Evolutionary conservation across 805 yeast genomes (phyloP).

Genomic region (Dipodascus albidus): DNA sequence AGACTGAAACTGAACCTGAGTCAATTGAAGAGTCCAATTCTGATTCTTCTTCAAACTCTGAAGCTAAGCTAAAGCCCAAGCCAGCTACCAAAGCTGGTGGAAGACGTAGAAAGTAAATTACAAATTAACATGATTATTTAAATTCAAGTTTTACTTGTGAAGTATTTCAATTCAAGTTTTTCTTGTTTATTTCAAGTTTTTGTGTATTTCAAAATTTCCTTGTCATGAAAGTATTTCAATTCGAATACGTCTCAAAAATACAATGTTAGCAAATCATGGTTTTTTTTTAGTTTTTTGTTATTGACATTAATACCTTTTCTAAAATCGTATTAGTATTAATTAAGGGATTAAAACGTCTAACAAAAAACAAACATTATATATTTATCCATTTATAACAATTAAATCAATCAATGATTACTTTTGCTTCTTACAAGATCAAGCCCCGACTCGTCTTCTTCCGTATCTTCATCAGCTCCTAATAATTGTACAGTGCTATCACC

Average conservation of each 20-base stretch:
- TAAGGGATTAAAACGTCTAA: not conserved
- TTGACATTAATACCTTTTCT: not conserved
- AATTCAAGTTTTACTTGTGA: too few species aligned
- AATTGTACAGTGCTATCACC: not conserved
- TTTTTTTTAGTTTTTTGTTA: too few species aligned
- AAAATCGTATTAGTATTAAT: not conserved
- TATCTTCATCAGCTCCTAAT: slow-evolving; percentile 2
- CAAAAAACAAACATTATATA: not conserved
- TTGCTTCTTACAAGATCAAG: not conserved
- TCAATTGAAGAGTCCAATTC: slow-evolving; percentile 1
- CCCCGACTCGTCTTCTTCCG: slow-evolving; percentile 9
- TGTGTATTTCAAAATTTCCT: too few species aligned
- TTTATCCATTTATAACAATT: not conserved
- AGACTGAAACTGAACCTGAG: not conserved
- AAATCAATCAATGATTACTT: not conserved
- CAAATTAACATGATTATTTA: too few species aligned
- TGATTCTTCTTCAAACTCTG: not conserved
- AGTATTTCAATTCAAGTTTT: too few species aligned
- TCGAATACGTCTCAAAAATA: too few species aligned
- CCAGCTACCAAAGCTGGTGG: slow-evolving; percentile 14
- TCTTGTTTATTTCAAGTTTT: too few species aligned
- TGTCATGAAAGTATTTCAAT: too few species aligned
- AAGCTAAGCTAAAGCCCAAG: slow-evolving; percentile 9
- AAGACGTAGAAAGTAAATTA: slow-evolving; percentile 5
- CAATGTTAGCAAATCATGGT: too few species aligned